Evolutionary conservation across 176 grass and related monocot species (phyloP), one percentile per base, ranked within the genome.

Genomic region (Ensete glaucum): DNA sequence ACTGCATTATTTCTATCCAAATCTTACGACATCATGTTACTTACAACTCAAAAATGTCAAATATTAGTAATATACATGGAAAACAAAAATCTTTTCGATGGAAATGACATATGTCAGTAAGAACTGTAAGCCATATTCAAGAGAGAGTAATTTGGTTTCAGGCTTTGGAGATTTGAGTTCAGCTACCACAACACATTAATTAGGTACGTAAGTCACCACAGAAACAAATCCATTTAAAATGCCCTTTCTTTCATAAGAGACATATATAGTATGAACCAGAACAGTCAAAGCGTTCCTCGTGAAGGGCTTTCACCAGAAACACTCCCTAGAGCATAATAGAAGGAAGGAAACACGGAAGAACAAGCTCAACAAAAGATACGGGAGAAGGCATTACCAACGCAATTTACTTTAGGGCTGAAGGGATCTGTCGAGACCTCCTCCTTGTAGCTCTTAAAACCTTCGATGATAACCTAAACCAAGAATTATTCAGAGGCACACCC

Each of bases 401-500:
- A 90, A 15, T 98, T 98, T 59, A 98, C 95, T 91, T 93, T 98
- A 9, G 95, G 95, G 73, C 90, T 98, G 82, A 93, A 98, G 49
- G 84, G 86, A 12, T 98, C 94, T 20, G 94, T 98, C 57, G 94
- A 93, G 53, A 90, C 82, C 77, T 98, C 88, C 80, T 98, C 94
- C 79, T 79, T 89, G 80, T 98, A 98, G 81, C 94, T 98, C 86
- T 98, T 98, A 67, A 98, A 98, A 52, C 94, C 94, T 82, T 98
- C 90, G 43, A 98, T 98, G 54, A 98, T 83, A 64, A 98, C 82
- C 94, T 98, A 83, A 72, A 73, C 57, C 66, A 78, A 25, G 17
- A 72, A 62, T 43, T 62, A n/a, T 67, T 17, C 16, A 48, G 23
- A 62, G 29, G 8, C 9, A 63, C 48, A 13, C 9, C 12, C 25